Conservation (phyloP, 129 eudicot genomes). For the Kitagawia praeruptora region DNA sequence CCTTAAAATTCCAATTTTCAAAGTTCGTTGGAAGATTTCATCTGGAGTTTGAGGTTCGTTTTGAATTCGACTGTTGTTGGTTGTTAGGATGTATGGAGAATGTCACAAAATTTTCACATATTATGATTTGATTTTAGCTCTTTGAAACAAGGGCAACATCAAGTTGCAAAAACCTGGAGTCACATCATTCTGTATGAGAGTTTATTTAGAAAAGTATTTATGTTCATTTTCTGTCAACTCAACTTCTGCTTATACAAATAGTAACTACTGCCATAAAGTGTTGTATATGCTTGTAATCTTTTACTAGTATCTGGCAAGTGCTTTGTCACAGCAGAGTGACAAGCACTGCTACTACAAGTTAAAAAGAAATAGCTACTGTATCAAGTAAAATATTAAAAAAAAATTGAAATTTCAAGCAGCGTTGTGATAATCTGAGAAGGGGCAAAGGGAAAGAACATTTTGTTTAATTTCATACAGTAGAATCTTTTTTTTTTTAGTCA, state of each 20-base stretch:
- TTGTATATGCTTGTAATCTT: too few species aligned
- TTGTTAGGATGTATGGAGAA: background rate
- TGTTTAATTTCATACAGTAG: too few species aligned
- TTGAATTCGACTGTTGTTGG: background rate
- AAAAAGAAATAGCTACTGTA: too few species aligned
- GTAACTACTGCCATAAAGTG: too few species aligned
- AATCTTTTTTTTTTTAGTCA: too few species aligned
- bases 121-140: background rate
- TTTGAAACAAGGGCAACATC: background rate
- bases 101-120: background rate
- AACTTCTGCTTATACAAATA: background rate
- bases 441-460: too few species aligned
- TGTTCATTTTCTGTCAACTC: background rate
- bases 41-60: background rate
- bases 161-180: background rate
- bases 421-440: too few species aligned
- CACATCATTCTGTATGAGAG: background rate
- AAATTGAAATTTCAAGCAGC: too few species aligned
- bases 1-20: slow-evolving; percentile 16
- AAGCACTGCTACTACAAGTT: too few species aligned
- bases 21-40: slow-evolving; percentile 1
- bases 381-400: too few species aligned
- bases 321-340: too few species aligned
- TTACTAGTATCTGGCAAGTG: too few species aligned
- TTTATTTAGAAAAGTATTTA: background rate